Evolutionary conservation across 345 rosid genomes (phyloP).

Genomic region (Triadica sebifera): DNA sequence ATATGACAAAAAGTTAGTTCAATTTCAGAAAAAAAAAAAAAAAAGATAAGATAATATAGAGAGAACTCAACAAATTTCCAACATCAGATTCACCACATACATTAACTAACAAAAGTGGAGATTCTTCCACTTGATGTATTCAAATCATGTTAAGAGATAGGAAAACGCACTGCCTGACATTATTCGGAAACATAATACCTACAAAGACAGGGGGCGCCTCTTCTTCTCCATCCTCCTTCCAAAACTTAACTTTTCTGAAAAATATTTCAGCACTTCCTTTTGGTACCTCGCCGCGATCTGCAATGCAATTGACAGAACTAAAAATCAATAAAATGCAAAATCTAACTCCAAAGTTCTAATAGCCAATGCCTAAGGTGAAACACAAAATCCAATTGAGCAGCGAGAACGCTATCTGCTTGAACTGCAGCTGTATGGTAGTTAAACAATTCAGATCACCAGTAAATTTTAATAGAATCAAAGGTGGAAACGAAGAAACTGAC

Average conservation of each 20-base stretch:
- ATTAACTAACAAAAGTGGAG: not conserved
- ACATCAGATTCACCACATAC: not conserved
- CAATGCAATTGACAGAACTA: not conserved
- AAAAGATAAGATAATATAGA: not conserved
- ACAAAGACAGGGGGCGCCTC: slow-evolving; percentile 99
- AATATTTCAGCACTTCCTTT: slow-evolving; percentile 94
- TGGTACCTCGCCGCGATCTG: slow-evolving; percentile 88
- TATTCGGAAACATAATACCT: slow-evolving; percentile 55
- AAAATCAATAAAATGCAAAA: not conserved
- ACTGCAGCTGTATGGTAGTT: not conserved
- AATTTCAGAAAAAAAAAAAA: not conserved
- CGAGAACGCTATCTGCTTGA: not conserved
- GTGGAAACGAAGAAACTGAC: not conserved
- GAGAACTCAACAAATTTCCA: not conserved
- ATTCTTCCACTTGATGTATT: not conserved
- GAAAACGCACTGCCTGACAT: slow-evolving; percentile 4
- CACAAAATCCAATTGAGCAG: not conserved
- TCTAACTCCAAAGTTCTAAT: not conserved
- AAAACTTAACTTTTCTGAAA: slow-evolving; percentile 95
- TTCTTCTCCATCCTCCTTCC: slow-evolving; percentile 94
- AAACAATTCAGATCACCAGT: not conserved
- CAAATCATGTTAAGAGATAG: not conserved
- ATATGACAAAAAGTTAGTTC: not conserved
- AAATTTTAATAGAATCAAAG: not conserved
- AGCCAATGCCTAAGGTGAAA: not conserved